Conservation (phyloP, 148 eudicot species). For the Camellia sinensis region DNA sequence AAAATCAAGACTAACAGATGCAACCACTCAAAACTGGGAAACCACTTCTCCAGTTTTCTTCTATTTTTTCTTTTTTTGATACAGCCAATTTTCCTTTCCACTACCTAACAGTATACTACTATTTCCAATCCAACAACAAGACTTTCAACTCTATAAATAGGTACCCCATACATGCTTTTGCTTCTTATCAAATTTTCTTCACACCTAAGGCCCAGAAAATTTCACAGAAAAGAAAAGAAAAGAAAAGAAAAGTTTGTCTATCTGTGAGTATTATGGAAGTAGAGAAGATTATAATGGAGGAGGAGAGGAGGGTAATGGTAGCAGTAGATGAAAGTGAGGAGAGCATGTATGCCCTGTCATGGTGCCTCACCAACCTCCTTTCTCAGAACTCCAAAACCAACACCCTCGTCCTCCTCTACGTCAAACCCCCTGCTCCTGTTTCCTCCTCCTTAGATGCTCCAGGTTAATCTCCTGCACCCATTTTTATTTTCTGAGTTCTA, state of each 20-base stretch:
- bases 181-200: neutral
- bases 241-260: neutral
- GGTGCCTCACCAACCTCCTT: constrained; percentile 63
- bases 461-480: constrained; percentile 29
- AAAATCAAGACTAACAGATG: too few relatives aligned
- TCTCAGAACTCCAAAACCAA: constrained; percentile 28
- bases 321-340: constrained; percentile 87
- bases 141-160: neutral
- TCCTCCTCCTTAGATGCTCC: constrained; percentile 59
- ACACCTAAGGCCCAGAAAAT: neutral
- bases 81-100: too few relatives aligned
- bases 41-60: too few relatives aligned
- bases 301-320: constrained; percentile 48
- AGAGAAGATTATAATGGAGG: neutral
- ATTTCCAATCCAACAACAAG: too few relatives aligned
- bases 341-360: constrained; percentile 86
- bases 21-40: too few relatives aligned
- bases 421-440: constrained; percentile 65
- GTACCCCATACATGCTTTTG: neutral
- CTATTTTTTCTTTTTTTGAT: too few relatives aligned
- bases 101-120: too few relatives aligned
- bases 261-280: neutral
- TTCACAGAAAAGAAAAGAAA: neutral
- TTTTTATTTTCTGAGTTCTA: neutral
- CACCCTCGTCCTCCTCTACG: constrained; percentile 69